phyloP scores from a whole-genome alignment of 1,284 basidiomycete genomes.

The Cryptococcus sp. region DNA sequence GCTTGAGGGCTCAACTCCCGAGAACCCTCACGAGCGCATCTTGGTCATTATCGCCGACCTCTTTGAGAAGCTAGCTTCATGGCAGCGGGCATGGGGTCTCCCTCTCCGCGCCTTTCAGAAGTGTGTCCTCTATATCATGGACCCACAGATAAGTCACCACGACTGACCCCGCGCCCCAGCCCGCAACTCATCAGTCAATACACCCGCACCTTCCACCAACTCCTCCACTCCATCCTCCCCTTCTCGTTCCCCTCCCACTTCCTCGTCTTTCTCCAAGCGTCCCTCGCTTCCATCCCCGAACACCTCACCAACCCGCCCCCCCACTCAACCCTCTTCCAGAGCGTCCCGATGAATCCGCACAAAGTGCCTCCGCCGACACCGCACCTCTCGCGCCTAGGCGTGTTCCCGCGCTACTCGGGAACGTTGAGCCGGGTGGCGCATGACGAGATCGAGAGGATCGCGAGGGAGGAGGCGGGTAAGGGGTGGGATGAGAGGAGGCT shows the following conservation, averaged over 20 bases:
- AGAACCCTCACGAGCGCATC: background rate
- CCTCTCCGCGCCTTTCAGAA: slow-evolving; percentile 29
- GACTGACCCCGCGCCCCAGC: slow-evolving; percentile 14
- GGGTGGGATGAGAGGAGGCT: slow-evolving; percentile 69
- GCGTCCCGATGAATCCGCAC: slow-evolving; percentile 20
- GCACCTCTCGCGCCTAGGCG: slow-evolving; percentile 65
- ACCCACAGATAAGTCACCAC: background rate
- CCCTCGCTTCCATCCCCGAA: slow-evolving; percentile 26
- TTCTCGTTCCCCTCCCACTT: slow-evolving; percentile 38
- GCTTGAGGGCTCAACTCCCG: slow-evolving; percentile 41
- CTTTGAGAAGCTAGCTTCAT: slow-evolving; percentile 38
- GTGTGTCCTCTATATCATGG: slow-evolving; percentile 20
- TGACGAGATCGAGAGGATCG: slow-evolving; percentile 72
- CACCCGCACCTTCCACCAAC: slow-evolving; percentile 37
- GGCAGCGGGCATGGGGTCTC: slow-evolving; percentile 29
- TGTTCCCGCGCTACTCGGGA: slow-evolving; percentile 79
- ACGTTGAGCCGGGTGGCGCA: slow-evolving; percentile 79
- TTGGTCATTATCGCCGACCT: slow-evolving; percentile 29
- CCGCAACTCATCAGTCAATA: slow-evolving; percentile 26
- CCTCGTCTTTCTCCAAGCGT: slow-evolving; percentile 31
- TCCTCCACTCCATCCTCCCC: slow-evolving; percentile 43
- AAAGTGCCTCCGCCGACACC: slow-evolving; percentile 32
- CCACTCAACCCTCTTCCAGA: slow-evolving; percentile 12
- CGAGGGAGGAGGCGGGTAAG: slow-evolving; percentile 62
- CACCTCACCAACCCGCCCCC: slow-evolving; percentile 12